Evolutionary conservation across 2,329 filamentous ascomycete species (phyloP).

Genomic region (Dryadomyces quercus-mongolicae): DNA sequence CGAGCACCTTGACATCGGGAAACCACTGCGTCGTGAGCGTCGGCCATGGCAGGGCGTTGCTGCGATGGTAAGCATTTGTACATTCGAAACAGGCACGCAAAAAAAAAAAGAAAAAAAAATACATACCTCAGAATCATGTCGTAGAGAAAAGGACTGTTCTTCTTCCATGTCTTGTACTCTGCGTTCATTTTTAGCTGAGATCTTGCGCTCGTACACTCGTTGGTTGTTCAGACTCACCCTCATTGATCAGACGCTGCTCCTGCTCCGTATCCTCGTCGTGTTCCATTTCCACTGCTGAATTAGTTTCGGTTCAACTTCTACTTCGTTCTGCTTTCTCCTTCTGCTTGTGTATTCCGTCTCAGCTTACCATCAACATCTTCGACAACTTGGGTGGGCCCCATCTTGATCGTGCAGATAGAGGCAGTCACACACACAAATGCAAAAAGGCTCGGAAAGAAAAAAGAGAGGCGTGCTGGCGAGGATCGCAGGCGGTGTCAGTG

Average conservation of each 20-base stretch:
- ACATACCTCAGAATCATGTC: slow-evolving; percentile 78
- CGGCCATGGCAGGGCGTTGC: slow-evolving; percentile 92
- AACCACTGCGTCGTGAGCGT: slow-evolving; percentile 98
- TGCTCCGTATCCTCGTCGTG: slow-evolving; percentile 60
- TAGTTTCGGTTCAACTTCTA: neutral
- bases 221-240: slow-evolving; percentile 45
- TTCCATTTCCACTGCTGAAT: slow-evolving; percentile 29
- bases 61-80: slow-evolving; percentile 19
- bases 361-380: slow-evolving; percentile 36
- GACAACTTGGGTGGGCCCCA: slow-evolving; percentile 35
- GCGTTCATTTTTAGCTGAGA: neutral
- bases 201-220: neutral
- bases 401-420: slow-evolving; percentile 12
- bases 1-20: slow-evolving; percentile 79
- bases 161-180: slow-evolving; percentile 99
- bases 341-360: too few species aligned
- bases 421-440: neutral
- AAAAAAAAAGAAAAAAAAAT: neutral
- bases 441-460: neutral
- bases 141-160: slow-evolving; percentile 96
- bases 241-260: slow-evolving; percentile 85
- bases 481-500: neutral
- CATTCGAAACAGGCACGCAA: too few species aligned
- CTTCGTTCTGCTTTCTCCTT: neutral
- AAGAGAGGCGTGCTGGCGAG: neutral